Conservation (phyloP, 2,329 filamentous ascomycete genomes). For the Phyllosticta capitalensis region DNA sequence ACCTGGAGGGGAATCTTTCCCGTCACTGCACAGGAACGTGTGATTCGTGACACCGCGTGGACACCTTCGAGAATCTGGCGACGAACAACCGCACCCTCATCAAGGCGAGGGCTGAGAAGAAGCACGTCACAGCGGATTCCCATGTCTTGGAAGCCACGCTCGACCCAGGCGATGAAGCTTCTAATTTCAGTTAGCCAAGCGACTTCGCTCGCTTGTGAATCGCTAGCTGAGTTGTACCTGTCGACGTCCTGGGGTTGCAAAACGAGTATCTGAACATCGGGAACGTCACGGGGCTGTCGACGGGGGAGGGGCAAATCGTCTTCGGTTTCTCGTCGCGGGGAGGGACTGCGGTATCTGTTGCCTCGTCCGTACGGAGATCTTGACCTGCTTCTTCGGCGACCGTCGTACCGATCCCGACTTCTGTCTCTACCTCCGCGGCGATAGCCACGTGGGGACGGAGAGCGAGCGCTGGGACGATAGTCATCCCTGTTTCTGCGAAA, state of each 20-base stretch:
- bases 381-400: conserved; percentile 49
- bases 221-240: conserved; percentile 9
- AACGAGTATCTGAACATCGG: conserved; percentile 81
- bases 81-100: conserved; percentile 69
- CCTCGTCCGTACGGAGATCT: conserved; percentile 58
- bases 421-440: conserved; percentile 22
- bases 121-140: conserved; percentile 70
- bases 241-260: conserved; percentile 53
- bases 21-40: conserved; percentile 37
- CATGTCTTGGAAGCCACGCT: conserved; percentile 62
- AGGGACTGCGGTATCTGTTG: conserved; percentile 59
- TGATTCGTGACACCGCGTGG: conserved; percentile 55
- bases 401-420: conserved; percentile 42
- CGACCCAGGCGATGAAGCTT: conserved; percentile 75
- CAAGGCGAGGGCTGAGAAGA: conserved; percentile 66
- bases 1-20: conserved; percentile 74
- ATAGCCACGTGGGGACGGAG: conserved; percentile 36
- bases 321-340: conserved; percentile 49
- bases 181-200: conserved; percentile 24
- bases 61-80: conserved; percentile 84
- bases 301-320: conserved; percentile 62
- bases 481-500: conserved; percentile 54
- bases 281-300: conserved; percentile 64
- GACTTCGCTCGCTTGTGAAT: conserved; percentile 3
- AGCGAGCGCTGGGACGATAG: conserved; percentile 38